Conservation (phyloP, 2,329 filamentous ascomycete species). For the Elsinoe fawcettii region DNA sequence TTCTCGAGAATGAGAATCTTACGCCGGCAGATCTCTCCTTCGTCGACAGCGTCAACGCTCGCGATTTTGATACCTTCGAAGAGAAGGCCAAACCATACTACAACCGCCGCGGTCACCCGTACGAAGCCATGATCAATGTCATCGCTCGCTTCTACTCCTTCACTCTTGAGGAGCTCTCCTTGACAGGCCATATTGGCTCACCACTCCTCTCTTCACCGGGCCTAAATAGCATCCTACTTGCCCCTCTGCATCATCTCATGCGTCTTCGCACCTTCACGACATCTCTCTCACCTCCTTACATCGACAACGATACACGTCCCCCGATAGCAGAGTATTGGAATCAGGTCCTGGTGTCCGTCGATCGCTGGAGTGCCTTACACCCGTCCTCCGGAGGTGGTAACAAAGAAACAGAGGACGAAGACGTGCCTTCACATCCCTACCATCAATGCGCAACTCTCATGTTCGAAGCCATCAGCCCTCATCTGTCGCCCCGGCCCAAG, state of each 20-base stretch:
- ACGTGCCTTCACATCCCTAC: background rate
- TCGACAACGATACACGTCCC: background rate
- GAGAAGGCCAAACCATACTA: background rate
- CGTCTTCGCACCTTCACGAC: background rate
- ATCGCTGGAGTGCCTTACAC: background rate
- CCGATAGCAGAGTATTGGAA: background rate
- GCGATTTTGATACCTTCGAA: background rate
- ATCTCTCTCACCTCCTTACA: background rate
- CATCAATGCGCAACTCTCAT: background rate
- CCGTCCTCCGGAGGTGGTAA: too few species aligned
- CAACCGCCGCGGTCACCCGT: background rate
- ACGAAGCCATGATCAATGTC: background rate
- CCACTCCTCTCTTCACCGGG: background rate
- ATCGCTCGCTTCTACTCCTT: background rate
- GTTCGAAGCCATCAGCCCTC: background rate
- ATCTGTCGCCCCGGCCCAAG: background rate
- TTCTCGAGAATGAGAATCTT: background rate
- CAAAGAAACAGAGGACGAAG: background rate
- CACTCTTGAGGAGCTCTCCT: background rate
- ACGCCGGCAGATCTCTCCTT: background rate
- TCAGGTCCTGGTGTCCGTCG: background rate
- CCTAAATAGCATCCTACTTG: background rate
- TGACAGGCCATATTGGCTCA: background rate
- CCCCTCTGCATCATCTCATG: background rate
- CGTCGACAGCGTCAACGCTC: background rate